Evolutionary conservation across 2,329 filamentous ascomycete species (phyloP).

Genomic region (Hypoxylon sp.): DNA sequence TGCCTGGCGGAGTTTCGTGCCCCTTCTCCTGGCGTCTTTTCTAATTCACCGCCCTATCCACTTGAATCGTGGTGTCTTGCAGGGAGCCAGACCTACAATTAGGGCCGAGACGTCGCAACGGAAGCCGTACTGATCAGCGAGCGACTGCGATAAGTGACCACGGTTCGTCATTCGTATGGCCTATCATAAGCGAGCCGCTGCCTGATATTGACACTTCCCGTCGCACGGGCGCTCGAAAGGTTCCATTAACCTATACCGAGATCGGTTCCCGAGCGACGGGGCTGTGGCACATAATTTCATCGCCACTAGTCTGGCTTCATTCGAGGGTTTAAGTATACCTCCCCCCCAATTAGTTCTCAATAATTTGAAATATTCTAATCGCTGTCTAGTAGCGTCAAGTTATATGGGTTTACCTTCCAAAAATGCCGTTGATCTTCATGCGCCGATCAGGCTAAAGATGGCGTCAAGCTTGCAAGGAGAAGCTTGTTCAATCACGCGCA

Average conservation of each 20-base stretch:
- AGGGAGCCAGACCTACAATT: background rate
- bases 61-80: background rate
- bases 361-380: background rate
- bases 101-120: background rate
- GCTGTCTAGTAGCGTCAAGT: conserved; percentile 1
- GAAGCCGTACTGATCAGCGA: background rate
- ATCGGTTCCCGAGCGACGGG: background rate
- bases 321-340: background rate
- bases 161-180: background rate
- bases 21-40: background rate
- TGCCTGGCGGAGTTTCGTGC: background rate
- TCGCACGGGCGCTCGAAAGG: background rate
- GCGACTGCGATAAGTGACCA: background rate
- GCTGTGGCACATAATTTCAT: background rate
- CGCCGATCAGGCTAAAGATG: conserved; percentile 16
- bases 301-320: background rate
- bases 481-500: conserved; percentile 8
- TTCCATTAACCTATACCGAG: background rate
- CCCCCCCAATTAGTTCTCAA: background rate
- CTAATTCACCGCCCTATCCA: background rate
- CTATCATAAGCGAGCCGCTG: conserved; percentile 4
- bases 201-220: background rate
- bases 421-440: background rate
- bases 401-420: background rate
- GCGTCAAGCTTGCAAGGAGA: background rate